A percentile compares a stretch with the other conserved stretches of the same genome.
These are phyloP conservation scores for Corynespora cassiicola DNA, from an alignment of 2,329 filamentous ascomycete species.

Conservation along the genomic window DNA sequence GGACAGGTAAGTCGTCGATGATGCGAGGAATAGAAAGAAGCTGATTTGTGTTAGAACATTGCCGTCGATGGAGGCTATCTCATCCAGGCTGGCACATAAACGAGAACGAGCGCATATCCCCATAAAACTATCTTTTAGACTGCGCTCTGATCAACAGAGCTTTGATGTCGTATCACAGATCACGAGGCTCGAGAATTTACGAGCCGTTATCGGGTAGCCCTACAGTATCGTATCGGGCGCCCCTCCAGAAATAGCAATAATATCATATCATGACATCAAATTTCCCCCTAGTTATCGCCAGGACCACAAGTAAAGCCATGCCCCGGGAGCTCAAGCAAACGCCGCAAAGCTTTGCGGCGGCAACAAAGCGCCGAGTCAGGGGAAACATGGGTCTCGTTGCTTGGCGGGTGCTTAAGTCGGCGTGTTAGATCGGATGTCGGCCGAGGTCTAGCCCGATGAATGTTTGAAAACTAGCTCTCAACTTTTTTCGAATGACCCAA, in stretches of 20 bases:
- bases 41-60: slow-evolving; percentile 37
- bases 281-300: background rate
- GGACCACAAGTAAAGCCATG: background rate
- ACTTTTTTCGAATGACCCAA: background rate
- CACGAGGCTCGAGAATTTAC: no score
- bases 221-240: no score
- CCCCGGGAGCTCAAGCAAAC: slow-evolving; percentile 20
- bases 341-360: slow-evolving; percentile 26
- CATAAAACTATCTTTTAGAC: no score
- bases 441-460: background rate
- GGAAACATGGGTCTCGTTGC: slow-evolving; percentile 17
- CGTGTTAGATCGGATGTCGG: slow-evolving; percentile 7
- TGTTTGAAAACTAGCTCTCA: background rate
- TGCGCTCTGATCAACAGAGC: no score
- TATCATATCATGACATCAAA: no score
- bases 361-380: slow-evolving; percentile 14
- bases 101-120: no score
- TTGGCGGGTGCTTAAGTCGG: slow-evolving; percentile 26
- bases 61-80: slow-evolving; percentile 63
- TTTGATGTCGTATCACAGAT: no score
- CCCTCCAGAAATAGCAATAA: no score
- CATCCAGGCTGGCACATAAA: slow-evolving; percentile 41
- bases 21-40: background rate
- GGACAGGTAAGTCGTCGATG: slow-evolving; percentile 34
- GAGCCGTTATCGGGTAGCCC: no score